Conservation (phyloP, 176 grass and related monocot genomes). For the Pontederia crassipes region DNA sequence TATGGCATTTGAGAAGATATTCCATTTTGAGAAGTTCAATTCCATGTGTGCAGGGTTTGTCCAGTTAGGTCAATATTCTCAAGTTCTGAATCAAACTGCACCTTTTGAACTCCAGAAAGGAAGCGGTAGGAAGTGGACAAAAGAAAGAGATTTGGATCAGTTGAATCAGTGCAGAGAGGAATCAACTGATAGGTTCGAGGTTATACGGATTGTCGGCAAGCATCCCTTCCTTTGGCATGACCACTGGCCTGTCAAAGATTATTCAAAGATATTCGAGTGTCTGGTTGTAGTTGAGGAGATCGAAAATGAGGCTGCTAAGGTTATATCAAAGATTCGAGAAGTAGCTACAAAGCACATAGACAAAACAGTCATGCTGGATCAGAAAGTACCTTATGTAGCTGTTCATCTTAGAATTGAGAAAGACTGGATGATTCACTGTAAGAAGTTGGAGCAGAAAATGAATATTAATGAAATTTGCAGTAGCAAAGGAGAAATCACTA, state of each 20-base stretch:
- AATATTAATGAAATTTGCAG: constrained; percentile 79
- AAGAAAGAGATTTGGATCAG: constrained; percentile 77
- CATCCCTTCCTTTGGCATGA: constrained; percentile 95
- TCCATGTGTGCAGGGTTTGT: constrained; percentile 59
- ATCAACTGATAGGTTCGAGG: constrained; percentile 39
- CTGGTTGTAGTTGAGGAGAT: constrained; percentile 70
- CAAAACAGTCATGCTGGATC: constrained; percentile 8
- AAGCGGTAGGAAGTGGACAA: constrained; percentile 87
- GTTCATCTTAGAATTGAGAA: constrained; percentile 99
- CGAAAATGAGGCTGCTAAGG: constrained; percentile 65
- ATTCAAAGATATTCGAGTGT: constrained; percentile 73
- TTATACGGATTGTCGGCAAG: constrained; percentile 68
- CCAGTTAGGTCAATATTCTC: constrained; percentile 64
- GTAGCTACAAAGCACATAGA: constrained; percentile 27
- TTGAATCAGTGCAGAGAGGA: constrained; percentile 41
- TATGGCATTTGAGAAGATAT: constrained; percentile 73
- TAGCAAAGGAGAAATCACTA: constrained; percentile 79
- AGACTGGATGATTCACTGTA: constrained; percentile 99
- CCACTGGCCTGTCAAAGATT: constrained; percentile 83
- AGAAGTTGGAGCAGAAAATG: constrained; percentile 76
- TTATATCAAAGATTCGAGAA: constrained; percentile 79
- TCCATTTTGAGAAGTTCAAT: constrained; percentile 84
- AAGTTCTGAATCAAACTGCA: constrained; percentile 36
- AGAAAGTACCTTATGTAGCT: constrained; percentile 54
- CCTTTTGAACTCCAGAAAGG: constrained; percentile 70